These are phyloP conservation scores for Flaveria trinervia DNA, from an alignment of 129 eudicot genomes.

Conservation along the genomic window DNA sequence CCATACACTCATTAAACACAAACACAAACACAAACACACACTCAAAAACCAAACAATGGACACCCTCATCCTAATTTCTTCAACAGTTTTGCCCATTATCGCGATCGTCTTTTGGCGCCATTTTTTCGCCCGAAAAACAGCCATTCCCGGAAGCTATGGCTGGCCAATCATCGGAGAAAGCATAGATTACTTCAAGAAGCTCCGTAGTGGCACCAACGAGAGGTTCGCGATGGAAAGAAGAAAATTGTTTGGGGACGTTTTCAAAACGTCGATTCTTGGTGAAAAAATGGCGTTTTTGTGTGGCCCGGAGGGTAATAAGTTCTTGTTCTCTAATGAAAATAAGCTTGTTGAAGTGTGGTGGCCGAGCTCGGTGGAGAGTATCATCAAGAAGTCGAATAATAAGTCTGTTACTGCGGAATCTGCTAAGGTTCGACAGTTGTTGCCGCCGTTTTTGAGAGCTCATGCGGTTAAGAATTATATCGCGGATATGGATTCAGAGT, in stretches of 20 bases:
- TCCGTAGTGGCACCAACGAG: constrained; percentile 43
- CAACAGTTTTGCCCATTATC: constrained; percentile 28
- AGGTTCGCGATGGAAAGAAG: constrained; percentile 39
- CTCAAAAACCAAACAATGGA: constrained; percentile 29
- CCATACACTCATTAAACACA: constrained; percentile 10
- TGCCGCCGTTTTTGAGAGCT: constrained; percentile 51
- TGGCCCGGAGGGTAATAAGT: constrained; percentile 54
- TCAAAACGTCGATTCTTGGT: constrained; percentile 44
- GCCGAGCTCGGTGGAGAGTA: constrained; percentile 47
- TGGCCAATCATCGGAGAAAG: constrained; percentile 43
- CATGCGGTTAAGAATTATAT: constrained; percentile 45
- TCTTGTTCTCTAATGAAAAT: constrained; percentile 48
- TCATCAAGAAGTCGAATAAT: constrained; percentile 38
- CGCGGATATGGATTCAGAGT: constrained; percentile 44
- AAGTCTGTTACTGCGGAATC: constrained; percentile 40
- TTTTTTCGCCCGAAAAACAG: constrained; percentile 30
- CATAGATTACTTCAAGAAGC: constrained; percentile 43
- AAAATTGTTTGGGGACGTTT: constrained; percentile 35
- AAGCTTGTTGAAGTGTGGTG: constrained; percentile 54
- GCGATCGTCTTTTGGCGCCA: constrained; percentile 25
- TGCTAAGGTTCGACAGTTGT: constrained; percentile 39
- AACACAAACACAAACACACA: constrained; percentile 8
- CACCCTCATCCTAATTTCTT: constrained; percentile 34
- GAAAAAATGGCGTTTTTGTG: constrained; percentile 44
- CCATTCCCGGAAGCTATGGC: constrained; percentile 38